Conservation (phyloP, 441 rosid species). For the Pelargonium myrrhifolium region DNA sequence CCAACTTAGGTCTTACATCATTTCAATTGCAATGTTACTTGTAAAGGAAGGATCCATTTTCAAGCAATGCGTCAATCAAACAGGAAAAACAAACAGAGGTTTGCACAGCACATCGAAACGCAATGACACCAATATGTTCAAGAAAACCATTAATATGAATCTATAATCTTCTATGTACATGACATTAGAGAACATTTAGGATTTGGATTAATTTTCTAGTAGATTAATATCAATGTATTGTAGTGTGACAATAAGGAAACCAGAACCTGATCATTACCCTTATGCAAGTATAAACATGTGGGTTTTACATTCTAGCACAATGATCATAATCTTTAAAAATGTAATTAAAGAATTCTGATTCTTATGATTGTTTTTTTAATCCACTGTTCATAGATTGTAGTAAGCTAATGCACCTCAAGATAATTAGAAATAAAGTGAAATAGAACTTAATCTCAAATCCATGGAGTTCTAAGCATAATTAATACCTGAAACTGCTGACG, state of each 20-base stretch:
- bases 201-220: neutral
- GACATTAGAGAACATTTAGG: too few relatives aligned
- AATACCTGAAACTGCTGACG: conserved; percentile 51
- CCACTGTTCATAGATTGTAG: neutral
- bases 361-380: neutral
- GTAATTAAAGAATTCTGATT: neutral
- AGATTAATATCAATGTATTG: neutral
- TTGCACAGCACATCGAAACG: neutral
- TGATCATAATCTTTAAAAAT: neutral
- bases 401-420: neutral
- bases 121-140: neutral
- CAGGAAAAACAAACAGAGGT: neutral
- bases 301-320: neutral
- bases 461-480: conserved; percentile 10
- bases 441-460: conserved; percentile 1
- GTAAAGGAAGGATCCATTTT: neutral
- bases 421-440: neutral
- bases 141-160: neutral
- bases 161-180: neutral
- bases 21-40: neutral
- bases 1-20: neutral
- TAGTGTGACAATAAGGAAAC: neutral
- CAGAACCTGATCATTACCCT: neutral
- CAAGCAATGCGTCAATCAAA: neutral
- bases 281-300: neutral